Evolutionary conservation across 2,329 filamentous ascomycete genomes (phyloP).

Genomic region (Grosmannia huntii): DNA sequence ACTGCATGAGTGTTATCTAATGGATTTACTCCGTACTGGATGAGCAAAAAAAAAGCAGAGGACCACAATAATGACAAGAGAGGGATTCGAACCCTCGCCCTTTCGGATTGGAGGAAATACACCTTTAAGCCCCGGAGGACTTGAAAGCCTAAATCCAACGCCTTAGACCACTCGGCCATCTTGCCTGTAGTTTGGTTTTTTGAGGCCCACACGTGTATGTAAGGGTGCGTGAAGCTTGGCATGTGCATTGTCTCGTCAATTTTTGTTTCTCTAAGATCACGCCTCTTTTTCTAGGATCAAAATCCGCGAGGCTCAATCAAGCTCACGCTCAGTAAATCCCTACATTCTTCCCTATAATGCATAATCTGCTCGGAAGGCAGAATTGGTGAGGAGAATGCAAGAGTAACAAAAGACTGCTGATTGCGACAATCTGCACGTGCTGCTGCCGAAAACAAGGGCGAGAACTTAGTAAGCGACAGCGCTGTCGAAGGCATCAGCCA

Average conservation of each 20-base stretch:
- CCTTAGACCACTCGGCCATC: conserved; percentile 16
- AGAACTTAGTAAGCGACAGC: not conserved
- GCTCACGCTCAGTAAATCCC: too few species aligned
- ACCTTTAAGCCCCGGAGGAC: not conserved
- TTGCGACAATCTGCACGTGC: not conserved
- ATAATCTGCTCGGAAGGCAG: too few species aligned
- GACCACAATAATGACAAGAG: conserved; percentile 11
- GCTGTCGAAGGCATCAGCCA: not conserved
- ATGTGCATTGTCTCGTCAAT: too few species aligned
- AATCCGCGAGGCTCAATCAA: too few species aligned
- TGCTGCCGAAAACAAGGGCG: not conserved
- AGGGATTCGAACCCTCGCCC: conserved; percentile 16
- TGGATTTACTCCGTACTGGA: not conserved
- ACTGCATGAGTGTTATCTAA: not conserved
- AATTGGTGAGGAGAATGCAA: too few species aligned
- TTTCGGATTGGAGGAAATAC: conserved; percentile 13
- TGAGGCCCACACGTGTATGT: not conserved
- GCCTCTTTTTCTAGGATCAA: too few species aligned
- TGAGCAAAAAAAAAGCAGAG: not conserved
- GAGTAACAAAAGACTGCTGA: too few species aligned
- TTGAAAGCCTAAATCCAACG: conserved; percentile 14
- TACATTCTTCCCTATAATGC: too few species aligned
- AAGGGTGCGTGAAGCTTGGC: not conserved
- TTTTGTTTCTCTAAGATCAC: too few species aligned
- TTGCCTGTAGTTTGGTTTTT: conserved; percentile 6